Conservation (phyloP, 257 asterid species). For the Nicotiana tabacum region DNA sequence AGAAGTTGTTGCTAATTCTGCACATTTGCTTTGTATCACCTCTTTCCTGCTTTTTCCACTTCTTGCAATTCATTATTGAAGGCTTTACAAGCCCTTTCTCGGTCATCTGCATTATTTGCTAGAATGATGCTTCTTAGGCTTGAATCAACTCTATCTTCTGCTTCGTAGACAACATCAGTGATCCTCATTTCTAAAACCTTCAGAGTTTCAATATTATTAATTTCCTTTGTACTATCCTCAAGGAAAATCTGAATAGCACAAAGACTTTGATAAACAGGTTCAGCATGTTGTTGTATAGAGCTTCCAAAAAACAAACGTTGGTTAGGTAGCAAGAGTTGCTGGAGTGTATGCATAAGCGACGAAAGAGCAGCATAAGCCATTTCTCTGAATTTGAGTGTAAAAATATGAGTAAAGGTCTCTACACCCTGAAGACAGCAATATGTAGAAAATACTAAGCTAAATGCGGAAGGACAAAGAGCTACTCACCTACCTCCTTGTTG, state of each 20-base stretch:
- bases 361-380: slow-evolving; percentile 28
- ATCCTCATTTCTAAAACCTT: neutral
- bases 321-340: slow-evolving; percentile 18
- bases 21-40: neutral
- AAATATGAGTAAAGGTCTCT: no score
- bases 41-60: neutral
- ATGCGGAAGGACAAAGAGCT: no score
- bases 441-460: no score
- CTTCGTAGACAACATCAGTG: slow-evolving; percentile 6
- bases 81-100: neutral
- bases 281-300: neutral
- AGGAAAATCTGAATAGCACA: neutral
- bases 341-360: slow-evolving; percentile 19
- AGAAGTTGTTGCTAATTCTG: neutral
- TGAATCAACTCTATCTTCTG: slow-evolving; percentile 13
- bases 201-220: neutral
- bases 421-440: no score
- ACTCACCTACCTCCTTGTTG: no score
- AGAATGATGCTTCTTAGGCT: neutral
- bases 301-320: neutral
- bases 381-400: neutral
- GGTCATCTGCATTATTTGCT: neutral
- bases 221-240: neutral
- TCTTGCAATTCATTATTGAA: neutral
- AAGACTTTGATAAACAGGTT: neutral